These are phyloP conservation scores for Chaetomiaceae sp. DNA, from an alignment of 2,329 filamentous ascomycete genomes.

Conservation along the genomic window DNA sequence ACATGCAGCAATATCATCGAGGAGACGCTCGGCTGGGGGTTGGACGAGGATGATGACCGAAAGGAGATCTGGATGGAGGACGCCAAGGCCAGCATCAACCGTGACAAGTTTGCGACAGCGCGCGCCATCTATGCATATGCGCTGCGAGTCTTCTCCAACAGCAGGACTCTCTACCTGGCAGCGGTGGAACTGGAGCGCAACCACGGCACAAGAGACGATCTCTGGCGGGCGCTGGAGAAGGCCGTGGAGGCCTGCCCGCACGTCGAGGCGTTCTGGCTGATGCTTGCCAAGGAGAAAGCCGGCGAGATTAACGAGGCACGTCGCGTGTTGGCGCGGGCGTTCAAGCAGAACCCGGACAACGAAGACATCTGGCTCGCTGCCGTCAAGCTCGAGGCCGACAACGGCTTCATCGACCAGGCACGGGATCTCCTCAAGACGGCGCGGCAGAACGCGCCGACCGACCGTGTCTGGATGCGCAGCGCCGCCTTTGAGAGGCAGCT, in stretches of 20 bases:
- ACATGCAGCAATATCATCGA: constrained; percentile 88
- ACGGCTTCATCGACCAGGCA: constrained; percentile 74
- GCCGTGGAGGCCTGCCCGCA: constrained; percentile 90
- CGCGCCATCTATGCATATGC: constrained; percentile 91
- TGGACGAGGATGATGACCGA: constrained; percentile 94
- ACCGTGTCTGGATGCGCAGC: constrained; percentile 95
- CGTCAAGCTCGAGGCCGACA: constrained; percentile 93
- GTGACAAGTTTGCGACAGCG: constrained; percentile 83
- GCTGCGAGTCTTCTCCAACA: constrained; percentile 82
- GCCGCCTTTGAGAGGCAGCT: constrained; percentile 88
- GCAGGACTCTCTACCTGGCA: constrained; percentile 82
- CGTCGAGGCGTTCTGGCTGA: constrained; percentile 90
- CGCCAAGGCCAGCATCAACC: constrained; percentile 72
- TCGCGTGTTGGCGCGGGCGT: constrained; percentile 78
- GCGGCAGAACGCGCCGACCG: constrained; percentile 83
- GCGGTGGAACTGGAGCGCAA: constrained; percentile 88
- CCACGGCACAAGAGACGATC: constrained; percentile 75
- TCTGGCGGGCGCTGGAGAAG: constrained; percentile 84
- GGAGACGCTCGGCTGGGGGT: constrained; percentile 85
- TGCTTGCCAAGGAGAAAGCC: constrained; percentile 87
- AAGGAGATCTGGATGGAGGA: constrained; percentile 97
- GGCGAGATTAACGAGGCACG: constrained; percentile 85
- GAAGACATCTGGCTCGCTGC: constrained; percentile 97
- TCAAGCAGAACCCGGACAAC: constrained; percentile 92
- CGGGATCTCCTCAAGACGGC: constrained; percentile 76